A percentile compares a stretch with the other conserved stretches of the same genome.
phyloP scores from a whole-genome alignment of 441 rosid genomes.

The Flueggea neowawraea region DNA sequence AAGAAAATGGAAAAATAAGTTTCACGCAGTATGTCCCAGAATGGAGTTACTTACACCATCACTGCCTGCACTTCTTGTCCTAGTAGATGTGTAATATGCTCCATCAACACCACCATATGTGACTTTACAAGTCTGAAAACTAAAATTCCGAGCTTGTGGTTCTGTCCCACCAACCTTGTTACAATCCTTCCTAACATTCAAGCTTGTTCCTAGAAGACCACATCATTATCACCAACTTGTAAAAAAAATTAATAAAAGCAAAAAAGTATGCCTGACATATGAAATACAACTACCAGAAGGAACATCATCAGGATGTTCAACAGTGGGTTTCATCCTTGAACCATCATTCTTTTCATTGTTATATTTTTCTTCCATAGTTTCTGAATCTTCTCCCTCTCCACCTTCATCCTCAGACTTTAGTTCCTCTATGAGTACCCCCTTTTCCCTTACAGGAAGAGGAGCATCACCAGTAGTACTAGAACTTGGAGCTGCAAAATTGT shows the following conservation, averaged over 20 bases:
- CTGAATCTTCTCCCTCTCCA: slow-evolving; percentile 16
- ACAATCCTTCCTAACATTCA: slow-evolving; percentile 27
- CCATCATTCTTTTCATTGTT: slow-evolving; percentile 4
- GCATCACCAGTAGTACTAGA: slow-evolving; percentile 15
- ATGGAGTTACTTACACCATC: slow-evolving; percentile 60
- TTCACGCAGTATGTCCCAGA: background rate
- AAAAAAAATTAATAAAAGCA: background rate
- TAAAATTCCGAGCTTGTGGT: slow-evolving; percentile 28
- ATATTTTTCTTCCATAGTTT: slow-evolving; percentile 8
- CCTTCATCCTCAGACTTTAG: slow-evolving; percentile 50
- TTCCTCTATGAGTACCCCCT: slow-evolving; percentile 65
- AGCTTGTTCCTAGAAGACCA: slow-evolving; percentile 19
- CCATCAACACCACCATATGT: slow-evolving; percentile 84
- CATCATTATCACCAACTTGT: background rate
- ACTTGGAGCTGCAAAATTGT: slow-evolving; percentile 22
- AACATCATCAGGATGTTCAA: slow-evolving; percentile 72
- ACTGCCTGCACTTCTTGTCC: slow-evolving; percentile 50
- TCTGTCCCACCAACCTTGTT: slow-evolving; percentile 25
- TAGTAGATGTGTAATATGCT: slow-evolving; percentile 69
- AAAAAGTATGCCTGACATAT: background rate
- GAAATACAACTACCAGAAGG: slow-evolving; percentile 36
- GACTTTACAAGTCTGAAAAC: slow-evolving; percentile 50
- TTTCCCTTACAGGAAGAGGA: slow-evolving; percentile 11
- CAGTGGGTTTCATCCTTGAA: slow-evolving; percentile 40
- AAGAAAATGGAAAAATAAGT: slow-evolving; percentile 1